Percentiles rank a stretch among this genome's conserved stretches.
These are phyloP conservation scores for Paecilomyces sp. DNA, from an alignment of 2,329 filamentous ascomycete genomes.

Conservation along the genomic window DNA sequence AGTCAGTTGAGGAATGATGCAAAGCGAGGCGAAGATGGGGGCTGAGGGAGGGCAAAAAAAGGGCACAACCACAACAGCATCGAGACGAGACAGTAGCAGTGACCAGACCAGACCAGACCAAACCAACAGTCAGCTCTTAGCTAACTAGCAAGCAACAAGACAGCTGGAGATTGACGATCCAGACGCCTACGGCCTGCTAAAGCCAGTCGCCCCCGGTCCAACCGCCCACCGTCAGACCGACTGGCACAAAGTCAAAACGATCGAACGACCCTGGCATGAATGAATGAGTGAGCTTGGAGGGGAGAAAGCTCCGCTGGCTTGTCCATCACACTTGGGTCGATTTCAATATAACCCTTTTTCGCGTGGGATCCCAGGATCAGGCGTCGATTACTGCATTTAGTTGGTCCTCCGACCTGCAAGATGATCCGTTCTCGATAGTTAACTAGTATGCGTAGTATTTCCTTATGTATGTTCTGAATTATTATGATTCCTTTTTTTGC, in stretches of 20 bases:
- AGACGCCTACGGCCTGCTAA: background rate
- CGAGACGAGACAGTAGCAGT: no score
- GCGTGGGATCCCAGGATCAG: background rate
- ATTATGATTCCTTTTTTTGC: no score
- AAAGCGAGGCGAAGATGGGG: background rate
- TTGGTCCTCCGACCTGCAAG: background rate
- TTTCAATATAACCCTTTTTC: background rate
- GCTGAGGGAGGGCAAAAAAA: background rate
- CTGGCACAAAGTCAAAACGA: background rate
- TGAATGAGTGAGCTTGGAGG: background rate
- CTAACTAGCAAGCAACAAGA: background rate
- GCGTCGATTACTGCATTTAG: background rate
- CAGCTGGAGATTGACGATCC: background rate
- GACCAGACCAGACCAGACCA: no score
- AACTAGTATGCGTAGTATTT: background rate
- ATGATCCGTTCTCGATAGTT: background rate
- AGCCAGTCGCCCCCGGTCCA: background rate
- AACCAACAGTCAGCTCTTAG: no score
- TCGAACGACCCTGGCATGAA: background rate
- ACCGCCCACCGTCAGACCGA: background rate
- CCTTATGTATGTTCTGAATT: background rate
- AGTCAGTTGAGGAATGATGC: background rate
- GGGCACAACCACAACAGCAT: background rate
- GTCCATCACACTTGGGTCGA: background rate
- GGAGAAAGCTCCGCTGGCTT: background rate